phyloP scores from a whole-genome alignment of 768 basidiomycete genomes.

The Calocybe gangraenosa region DNA sequence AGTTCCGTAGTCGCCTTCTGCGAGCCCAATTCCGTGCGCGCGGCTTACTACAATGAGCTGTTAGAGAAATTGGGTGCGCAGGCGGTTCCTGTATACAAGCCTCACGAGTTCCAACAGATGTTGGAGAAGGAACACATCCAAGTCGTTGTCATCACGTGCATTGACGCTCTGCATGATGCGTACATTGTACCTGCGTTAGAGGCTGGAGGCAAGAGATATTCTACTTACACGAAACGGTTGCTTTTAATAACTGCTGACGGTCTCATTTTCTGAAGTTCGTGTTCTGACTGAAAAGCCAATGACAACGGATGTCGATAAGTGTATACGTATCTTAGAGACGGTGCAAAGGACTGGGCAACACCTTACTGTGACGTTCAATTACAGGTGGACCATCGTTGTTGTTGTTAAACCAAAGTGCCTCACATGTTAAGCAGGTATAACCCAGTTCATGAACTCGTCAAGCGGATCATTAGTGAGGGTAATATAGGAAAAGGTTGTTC shows the following conservation, averaged over 20 bases:
- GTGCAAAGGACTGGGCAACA: conserved; percentile 38
- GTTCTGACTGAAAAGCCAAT: conserved; percentile 54
- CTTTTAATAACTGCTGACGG: too few relatives aligned
- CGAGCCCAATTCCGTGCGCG: conserved; percentile 42
- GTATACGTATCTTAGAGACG: conserved; percentile 39
- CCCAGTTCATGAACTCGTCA: conserved; percentile 46
- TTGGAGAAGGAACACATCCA: conserved; percentile 40
- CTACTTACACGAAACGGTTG: too few relatives aligned
- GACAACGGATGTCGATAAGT: conserved; percentile 47
- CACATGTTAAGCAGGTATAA: conserved; percentile 31
- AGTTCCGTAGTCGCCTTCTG: conserved; percentile 41
- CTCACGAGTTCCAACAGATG: conserved; percentile 41
- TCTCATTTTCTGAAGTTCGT: conserved; percentile 25
- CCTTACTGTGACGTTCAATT: conserved; percentile 40
- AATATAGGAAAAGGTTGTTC: conserved; percentile 38
- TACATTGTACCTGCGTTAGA: conserved; percentile 42
- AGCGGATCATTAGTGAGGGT: conserved; percentile 39
- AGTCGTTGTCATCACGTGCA: conserved; percentile 44
- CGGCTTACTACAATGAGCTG: conserved; percentile 40
- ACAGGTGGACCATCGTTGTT: conserved; percentile 22
- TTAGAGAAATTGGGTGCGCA: conserved; percentile 33
- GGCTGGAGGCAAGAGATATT: conserved; percentile 32
- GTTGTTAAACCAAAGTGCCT: neutral
- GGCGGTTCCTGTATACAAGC: conserved; percentile 33
- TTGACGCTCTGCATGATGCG: conserved; percentile 43